These are phyloP conservation scores for Zygotorulaspora sp. DNA, from an alignment of 805 yeast genomes.

Conservation along the genomic window DNA sequence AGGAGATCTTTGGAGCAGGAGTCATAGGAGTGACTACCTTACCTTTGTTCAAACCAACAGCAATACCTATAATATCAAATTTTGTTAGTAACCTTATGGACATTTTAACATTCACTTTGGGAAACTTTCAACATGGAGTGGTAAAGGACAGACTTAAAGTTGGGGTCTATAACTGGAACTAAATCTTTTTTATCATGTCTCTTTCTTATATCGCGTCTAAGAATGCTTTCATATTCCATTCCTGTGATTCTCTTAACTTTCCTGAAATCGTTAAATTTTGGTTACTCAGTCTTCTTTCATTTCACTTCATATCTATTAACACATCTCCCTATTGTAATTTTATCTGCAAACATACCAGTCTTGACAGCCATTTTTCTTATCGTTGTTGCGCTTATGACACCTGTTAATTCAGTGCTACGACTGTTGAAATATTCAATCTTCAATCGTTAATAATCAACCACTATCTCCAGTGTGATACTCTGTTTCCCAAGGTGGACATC, in stretches of 20 bases:
- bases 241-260: too few relatives aligned
- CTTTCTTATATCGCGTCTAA: too few relatives aligned
- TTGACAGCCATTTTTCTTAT: slow-evolving; percentile 44
- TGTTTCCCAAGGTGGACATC: neutral
- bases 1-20: slow-evolving; percentile 82
- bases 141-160: too few relatives aligned
- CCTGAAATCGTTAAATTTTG: neutral
- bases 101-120: too few relatives aligned
- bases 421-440: slow-evolving; percentile 1
- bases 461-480: slow-evolving; percentile 2
- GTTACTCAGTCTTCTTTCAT: too few relatives aligned
- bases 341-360: slow-evolving; percentile 44
- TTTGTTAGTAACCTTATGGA: slow-evolving; percentile 41
- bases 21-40: slow-evolving; percentile 87
- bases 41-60: slow-evolving; percentile 99
- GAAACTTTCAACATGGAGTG: too few relatives aligned
- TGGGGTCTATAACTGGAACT: too few relatives aligned
- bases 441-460: neutral
- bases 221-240: too few relatives aligned
- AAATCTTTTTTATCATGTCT: neutral
- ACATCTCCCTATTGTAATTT: neutral
- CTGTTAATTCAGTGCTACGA: neutral
- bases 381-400: slow-evolving; percentile 15
- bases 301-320: too few relatives aligned
- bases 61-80: slow-evolving; percentile 57